Evolutionary conservation across 1,284 basidiomycete genomes (phyloP).

Genomic region (Erythrobasidium hasegawianum): DNA sequence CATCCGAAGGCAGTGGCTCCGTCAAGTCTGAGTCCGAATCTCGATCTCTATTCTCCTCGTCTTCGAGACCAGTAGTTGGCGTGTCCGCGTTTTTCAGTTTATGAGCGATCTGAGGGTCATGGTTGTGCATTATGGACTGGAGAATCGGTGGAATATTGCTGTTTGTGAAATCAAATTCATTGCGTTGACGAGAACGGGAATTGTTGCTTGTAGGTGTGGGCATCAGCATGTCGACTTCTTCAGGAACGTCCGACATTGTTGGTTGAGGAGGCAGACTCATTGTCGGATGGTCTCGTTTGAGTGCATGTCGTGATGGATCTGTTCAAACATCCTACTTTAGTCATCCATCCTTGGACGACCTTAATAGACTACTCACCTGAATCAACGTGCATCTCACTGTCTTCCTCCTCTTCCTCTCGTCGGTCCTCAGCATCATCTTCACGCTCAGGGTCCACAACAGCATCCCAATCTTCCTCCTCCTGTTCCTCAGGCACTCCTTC

Average conservation of each 20-base stretch:
- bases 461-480: neutral
- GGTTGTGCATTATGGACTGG: neutral
- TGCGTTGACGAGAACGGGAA: neutral
- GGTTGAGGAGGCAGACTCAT: too few relatives aligned
- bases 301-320: too few relatives aligned
- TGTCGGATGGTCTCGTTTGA: too few relatives aligned
- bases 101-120: neutral
- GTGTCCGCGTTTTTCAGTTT: constrained; percentile 1
- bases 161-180: neutral
- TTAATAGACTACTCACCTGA: too few relatives aligned
- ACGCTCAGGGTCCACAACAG: too few relatives aligned
- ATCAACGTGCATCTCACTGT: too few relatives aligned
- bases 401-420: neutral
- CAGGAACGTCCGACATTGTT: neutral
- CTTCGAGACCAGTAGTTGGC: constrained; percentile 7
- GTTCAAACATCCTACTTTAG: too few relatives aligned
- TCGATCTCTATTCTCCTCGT: constrained; percentile 1
- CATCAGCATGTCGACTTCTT: neutral
- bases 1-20: constrained; percentile 41
- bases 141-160: neutral
- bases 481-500: neutral
- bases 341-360: too few relatives aligned
- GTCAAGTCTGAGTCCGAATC: constrained; percentile 42
- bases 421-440: constrained; percentile 1
- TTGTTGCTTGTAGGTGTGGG: constrained; percentile 1